These are phyloP conservation scores for Pochonia chlamydosporia DNA, from an alignment of 2,329 filamentous ascomycete genomes.

Conservation along the genomic window DNA sequence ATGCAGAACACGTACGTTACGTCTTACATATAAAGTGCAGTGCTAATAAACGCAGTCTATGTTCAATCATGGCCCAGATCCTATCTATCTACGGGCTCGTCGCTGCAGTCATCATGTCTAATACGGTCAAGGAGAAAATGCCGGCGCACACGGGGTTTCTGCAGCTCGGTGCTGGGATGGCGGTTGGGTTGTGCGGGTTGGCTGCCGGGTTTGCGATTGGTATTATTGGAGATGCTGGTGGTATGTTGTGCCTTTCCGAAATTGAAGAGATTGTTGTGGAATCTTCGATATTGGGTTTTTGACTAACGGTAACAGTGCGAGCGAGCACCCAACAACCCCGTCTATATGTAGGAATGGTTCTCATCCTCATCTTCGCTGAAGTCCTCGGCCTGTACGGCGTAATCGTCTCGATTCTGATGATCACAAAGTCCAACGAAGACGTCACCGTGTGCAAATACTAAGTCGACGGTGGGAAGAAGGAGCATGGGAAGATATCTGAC, in stretches of 20 bases:
- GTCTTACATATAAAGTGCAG: not conserved
- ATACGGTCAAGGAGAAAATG: conserved; percentile 33
- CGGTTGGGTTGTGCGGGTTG: conserved; percentile 38
- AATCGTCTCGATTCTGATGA: conserved; percentile 43
- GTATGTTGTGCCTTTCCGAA: conserved; percentile 17
- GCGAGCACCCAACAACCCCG: conserved; percentile 42
- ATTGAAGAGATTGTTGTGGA: not conserved
- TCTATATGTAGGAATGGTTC: conserved; percentile 40
- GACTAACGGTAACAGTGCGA: conserved; percentile 26
- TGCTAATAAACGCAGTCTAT: conserved; percentile 20
- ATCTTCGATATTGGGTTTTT: not conserved
- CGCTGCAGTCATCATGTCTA: conserved; percentile 37
- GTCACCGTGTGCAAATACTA: conserved; percentile 28
- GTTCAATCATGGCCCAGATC: conserved; percentile 42
- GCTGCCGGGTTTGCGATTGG: conserved; percentile 41
- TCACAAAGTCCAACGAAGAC: conserved; percentile 33
- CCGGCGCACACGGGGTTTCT: conserved; percentile 36
- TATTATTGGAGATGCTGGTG: conserved; percentile 40
- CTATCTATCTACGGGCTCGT: conserved; percentile 42
- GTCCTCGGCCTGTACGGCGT: conserved; percentile 40
- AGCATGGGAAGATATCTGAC: not conserved
- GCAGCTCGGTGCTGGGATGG: conserved; percentile 37
- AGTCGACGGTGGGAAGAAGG: not conserved
- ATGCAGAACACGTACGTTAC: conserved; percentile 26
- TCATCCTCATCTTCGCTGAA: conserved; percentile 42